phyloP scores from a whole-genome alignment of 257 asterid genomes.

The Jasminum sambac region DNA sequence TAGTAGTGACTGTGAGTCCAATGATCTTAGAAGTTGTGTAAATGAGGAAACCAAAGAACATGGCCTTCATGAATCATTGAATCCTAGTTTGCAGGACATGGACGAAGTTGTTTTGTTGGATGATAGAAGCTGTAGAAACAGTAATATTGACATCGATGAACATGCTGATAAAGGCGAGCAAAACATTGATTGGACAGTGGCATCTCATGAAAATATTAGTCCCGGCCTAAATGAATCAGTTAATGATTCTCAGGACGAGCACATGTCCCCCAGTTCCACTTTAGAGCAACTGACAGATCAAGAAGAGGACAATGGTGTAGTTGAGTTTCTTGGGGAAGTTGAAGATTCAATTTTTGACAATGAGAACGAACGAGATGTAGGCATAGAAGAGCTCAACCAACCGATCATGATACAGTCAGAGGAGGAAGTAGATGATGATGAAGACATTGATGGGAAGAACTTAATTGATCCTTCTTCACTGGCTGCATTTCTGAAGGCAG shows the following conservation, averaged over 20 bases:
- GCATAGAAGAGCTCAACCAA: slow-evolving; percentile 34
- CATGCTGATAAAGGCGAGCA: slow-evolving; percentile 29
- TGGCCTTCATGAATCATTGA: slow-evolving; percentile 11
- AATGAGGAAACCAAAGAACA: slow-evolving; percentile 23
- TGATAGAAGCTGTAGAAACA: slow-evolving; percentile 14
- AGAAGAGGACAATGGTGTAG: slow-evolving; percentile 30
- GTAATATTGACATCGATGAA: slow-evolving; percentile 23
- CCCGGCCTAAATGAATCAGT: slow-evolving; percentile 14
- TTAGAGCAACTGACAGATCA: slow-evolving; percentile 21
- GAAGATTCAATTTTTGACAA: slow-evolving; percentile 19
- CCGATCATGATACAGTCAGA: slow-evolving; percentile 27
- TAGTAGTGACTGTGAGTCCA: slow-evolving; percentile 25
- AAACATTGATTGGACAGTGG: slow-evolving; percentile 25
- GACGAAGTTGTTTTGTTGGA: slow-evolving; percentile 18
- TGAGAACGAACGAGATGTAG: slow-evolving; percentile 20
- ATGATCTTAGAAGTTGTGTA: slow-evolving; percentile 14
- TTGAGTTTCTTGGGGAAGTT: slow-evolving; percentile 24
- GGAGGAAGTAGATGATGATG: slow-evolving; percentile 30
- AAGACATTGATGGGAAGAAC: slow-evolving; percentile 27
- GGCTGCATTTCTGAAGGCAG: slow-evolving; percentile 25
- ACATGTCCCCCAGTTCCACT: not conserved
- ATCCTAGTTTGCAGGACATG: not conserved
- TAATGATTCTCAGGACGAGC: not conserved
- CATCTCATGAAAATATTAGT: slow-evolving; percentile 15
- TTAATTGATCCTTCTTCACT: slow-evolving; percentile 29